phyloP scores from a whole-genome alignment of 1,284 basidiomycete species.

The Lentinula novae-zelandiae region DNA sequence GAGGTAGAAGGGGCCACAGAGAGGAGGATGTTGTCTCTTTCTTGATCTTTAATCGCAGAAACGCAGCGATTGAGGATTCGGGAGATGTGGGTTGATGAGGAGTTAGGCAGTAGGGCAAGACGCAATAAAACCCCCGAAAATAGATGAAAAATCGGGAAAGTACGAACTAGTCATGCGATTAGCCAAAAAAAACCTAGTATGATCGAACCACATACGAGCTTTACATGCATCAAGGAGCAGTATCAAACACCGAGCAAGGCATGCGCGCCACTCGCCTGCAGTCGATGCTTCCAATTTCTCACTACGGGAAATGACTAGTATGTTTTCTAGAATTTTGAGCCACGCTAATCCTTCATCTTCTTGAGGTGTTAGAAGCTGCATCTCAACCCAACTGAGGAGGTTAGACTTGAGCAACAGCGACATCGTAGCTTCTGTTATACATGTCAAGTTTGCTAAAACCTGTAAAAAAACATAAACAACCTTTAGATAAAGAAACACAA shows the following conservation, averaged over 20 bases:
- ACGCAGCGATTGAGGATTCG: not conserved
- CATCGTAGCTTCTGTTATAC: conserved; percentile 59
- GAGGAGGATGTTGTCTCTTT: conserved; percentile 4
- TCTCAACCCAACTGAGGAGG: conserved; percentile 76
- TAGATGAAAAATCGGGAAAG: conserved; percentile 7
- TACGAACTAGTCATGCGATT: not conserved
- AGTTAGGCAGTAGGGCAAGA: not conserved
- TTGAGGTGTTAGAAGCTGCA: conserved; percentile 49
- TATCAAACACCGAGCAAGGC: conserved; percentile 48
- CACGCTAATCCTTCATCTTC: conserved; percentile 53
- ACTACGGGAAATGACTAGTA: conserved; percentile 46
- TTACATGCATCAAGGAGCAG: conserved; percentile 34
- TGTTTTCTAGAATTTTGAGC: conserved; percentile 69
- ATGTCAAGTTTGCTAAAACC: conserved; percentile 71
- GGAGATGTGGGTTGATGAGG: not conserved
- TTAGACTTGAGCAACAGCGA: conserved; percentile 68
- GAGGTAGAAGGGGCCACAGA: conserved; percentile 1
- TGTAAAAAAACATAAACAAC: conserved; percentile 25
- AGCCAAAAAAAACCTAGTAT: conserved; percentile 7
- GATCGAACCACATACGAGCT: conserved; percentile 23
- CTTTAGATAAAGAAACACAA: not conserved
- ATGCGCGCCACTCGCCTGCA: conserved; percentile 52
- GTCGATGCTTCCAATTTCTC: conserved; percentile 48
- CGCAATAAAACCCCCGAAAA: conserved; percentile 8
- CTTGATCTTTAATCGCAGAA: conserved; percentile 17